phyloP scores from a whole-genome alignment of 2,329 filamentous ascomycete species.

The Fusarium ramigenum region DNA sequence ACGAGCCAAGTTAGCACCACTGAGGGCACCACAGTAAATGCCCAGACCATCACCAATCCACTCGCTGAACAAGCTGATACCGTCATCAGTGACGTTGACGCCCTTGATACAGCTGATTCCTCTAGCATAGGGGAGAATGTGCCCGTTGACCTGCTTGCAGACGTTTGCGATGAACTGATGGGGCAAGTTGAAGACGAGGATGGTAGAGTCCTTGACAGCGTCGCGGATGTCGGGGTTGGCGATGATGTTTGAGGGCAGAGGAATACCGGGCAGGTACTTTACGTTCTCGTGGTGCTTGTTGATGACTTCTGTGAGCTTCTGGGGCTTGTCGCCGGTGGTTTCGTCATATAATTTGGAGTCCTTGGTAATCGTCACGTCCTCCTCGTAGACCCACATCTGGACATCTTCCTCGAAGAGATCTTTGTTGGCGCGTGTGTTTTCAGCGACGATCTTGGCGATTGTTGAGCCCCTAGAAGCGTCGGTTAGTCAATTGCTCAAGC shows the following conservation, averaged over 20 bases:
- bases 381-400: constrained; percentile 99
- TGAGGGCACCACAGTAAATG: constrained; percentile 96
- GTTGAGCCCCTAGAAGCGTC: constrained; percentile 80
- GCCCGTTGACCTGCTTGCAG: constrained; percentile 83
- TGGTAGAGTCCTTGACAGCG: constrained; percentile 83
- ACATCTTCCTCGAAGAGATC: constrained; percentile 88
- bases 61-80: constrained; percentile 91
- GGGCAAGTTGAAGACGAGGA: constrained; percentile 95
- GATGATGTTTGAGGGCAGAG: constrained; percentile 82
- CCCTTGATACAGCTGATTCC: constrained; percentile 99
- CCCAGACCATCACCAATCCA: constrained; percentile 89
- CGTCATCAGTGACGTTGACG: constrained; percentile 88
- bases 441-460: constrained; percentile 95
- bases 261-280: constrained; percentile 94
- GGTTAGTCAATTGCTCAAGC: not conserved
- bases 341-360: constrained; percentile 78
- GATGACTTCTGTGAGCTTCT: constrained; percentile 92
- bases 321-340: constrained; percentile 69
- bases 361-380: constrained; percentile 79
- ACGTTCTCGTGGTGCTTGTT: constrained; percentile 95
- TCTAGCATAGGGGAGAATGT: constrained; percentile 90
- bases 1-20: constrained; percentile 93
- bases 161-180: constrained; percentile 95
- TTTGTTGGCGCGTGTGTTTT: constrained; percentile 83
- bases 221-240: constrained; percentile 85